Conservation (phyloP, 1,284 basidiomycete genomes). For the Cryptococcus sp. region DNA sequence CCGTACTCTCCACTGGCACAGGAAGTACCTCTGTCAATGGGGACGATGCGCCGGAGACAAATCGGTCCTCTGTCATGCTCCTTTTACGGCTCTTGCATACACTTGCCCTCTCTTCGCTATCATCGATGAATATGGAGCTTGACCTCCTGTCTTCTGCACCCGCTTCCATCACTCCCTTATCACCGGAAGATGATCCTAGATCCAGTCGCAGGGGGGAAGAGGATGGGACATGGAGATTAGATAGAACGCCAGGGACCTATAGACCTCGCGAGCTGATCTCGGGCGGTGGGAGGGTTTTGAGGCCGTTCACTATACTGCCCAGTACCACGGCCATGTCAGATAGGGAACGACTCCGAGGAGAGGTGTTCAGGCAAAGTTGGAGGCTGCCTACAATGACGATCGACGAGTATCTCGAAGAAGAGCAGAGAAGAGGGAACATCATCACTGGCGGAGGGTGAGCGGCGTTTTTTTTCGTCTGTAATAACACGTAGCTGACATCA, state of each 20-base stretch:
- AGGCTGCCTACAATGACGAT: slow-evolving; percentile 93
- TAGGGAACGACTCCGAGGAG: slow-evolving; percentile 68
- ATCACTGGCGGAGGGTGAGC: slow-evolving; percentile 81
- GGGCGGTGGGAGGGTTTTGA: slow-evolving; percentile 71
- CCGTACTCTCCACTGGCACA: slow-evolving; percentile 10
- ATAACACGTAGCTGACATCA: not conserved
- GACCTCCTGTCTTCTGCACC: slow-evolving; percentile 65
- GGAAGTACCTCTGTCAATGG: slow-evolving; percentile 52
- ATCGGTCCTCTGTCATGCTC: slow-evolving; percentile 65
- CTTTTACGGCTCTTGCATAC: slow-evolving; percentile 73
- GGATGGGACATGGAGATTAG: slow-evolving; percentile 75
- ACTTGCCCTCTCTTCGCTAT: slow-evolving; percentile 67
- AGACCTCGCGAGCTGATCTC: slow-evolving; percentile 65
- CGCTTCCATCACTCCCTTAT: slow-evolving; percentile 18
- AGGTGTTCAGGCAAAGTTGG: slow-evolving; percentile 86
- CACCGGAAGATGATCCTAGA: slow-evolving; percentile 35
- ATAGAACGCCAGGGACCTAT: slow-evolving; percentile 53
- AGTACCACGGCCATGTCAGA: slow-evolving; percentile 59
- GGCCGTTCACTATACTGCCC: slow-evolving; percentile 89
- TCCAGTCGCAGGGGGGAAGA: slow-evolving; percentile 39
- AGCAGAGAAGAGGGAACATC: slow-evolving; percentile 79
- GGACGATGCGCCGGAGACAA: slow-evolving; percentile 60
- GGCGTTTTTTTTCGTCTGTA: not conserved
- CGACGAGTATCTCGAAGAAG: slow-evolving; percentile 91
- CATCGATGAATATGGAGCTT: slow-evolving; percentile 71